Evolutionary conservation across 2,329 filamentous ascomycete genomes (phyloP).

Genomic region (Colletotrichum caudatum): DNA sequence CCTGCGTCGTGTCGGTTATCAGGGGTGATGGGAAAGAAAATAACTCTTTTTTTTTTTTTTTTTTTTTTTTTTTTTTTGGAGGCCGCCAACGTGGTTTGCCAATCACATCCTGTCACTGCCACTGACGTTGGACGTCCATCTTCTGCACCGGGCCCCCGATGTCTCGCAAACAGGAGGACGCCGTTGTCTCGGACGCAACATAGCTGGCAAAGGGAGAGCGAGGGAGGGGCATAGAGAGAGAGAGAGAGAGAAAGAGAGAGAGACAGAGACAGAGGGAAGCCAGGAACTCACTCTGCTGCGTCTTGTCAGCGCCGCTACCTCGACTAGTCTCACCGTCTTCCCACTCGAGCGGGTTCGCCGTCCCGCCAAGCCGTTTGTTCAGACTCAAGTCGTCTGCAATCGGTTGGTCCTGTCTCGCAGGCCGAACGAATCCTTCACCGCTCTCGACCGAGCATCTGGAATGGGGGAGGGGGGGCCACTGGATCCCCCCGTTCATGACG

Average conservation of each 20-base stretch:
- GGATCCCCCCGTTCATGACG: background rate
- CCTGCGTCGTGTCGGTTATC: background rate
- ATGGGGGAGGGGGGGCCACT: background rate
- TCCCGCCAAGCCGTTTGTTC: conserved; percentile 32
- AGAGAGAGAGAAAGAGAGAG: background rate
- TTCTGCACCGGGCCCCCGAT: conserved; percentile 29
- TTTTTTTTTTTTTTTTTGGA: too few species aligned
- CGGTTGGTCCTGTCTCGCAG: background rate
- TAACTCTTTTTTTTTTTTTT: too few species aligned
- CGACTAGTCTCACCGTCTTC: conserved; percentile 23
- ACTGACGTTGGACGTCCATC: conserved; percentile 29
- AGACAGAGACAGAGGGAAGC: background rate
- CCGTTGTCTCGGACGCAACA: conserved; percentile 21
- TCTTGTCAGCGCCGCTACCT: conserved; percentile 18
- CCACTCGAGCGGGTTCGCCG: conserved; percentile 35
- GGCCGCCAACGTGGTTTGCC: background rate
- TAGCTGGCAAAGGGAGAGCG: conserved; percentile 15
- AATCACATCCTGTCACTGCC: background rate
- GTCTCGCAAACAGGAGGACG: conserved; percentile 8
- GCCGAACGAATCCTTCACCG: conserved; percentile 12
- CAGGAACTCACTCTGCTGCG: background rate
- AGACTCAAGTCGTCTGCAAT: conserved; percentile 4
- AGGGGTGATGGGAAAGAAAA: background rate
- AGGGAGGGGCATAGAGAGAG: background rate
- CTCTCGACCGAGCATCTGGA: background rate